Percentiles rank a stretch among this genome's conserved stretches.
Conservation (phyloP, 371 early-diverging fungal species). For the Rhizopus sp. region DNA sequence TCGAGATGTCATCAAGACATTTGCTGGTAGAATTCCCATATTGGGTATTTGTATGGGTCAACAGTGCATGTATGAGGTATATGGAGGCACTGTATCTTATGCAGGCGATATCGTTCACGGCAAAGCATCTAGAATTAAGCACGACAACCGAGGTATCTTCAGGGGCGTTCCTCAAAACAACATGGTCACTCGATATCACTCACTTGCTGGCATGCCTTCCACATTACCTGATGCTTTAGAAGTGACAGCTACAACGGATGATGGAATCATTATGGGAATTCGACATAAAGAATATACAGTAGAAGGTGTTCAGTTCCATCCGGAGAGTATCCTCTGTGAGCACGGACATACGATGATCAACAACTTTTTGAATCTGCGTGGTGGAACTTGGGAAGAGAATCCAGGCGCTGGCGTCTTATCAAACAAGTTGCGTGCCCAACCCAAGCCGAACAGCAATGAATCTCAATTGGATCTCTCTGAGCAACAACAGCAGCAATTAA, state of each 20-base stretch:
- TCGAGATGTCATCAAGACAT: conserved; percentile 77
- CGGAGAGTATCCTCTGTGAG: conserved; percentile 93
- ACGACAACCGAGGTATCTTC: conserved; percentile 90
- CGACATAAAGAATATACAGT: conserved; percentile 87
- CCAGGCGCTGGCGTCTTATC: conserved; percentile 51
- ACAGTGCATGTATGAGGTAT: conserved; percentile 95
- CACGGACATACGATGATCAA: conserved; percentile 82
- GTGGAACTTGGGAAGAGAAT: conserved; percentile 87
- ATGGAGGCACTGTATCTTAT: conserved; percentile 87
- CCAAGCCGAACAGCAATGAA: conserved; percentile 19
- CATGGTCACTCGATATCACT: conserved; percentile 93
- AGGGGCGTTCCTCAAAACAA: conserved; percentile 80
- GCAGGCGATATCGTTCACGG: conserved; percentile 96
- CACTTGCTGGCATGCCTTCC: conserved; percentile 83
- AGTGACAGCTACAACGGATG: conserved; percentile 84
- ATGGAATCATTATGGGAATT: conserved; percentile 92
- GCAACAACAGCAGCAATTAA: not conserved
- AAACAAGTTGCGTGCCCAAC: conserved; percentile 31
- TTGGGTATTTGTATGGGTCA: conserved; percentile 97
- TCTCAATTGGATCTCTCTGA: conserved; percentile 12
- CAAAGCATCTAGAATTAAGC: conserved; percentile 84
- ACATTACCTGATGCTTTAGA: conserved; percentile 85
- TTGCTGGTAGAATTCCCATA: conserved; percentile 93
- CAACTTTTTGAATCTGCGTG: conserved; percentile 86
- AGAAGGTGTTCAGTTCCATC: conserved; percentile 97